Evolutionary conservation across 2,329 filamentous ascomycete genomes (phyloP), one percentile per base, ranked within the genome.

Genomic region (Fusarium nurragi): DNA sequence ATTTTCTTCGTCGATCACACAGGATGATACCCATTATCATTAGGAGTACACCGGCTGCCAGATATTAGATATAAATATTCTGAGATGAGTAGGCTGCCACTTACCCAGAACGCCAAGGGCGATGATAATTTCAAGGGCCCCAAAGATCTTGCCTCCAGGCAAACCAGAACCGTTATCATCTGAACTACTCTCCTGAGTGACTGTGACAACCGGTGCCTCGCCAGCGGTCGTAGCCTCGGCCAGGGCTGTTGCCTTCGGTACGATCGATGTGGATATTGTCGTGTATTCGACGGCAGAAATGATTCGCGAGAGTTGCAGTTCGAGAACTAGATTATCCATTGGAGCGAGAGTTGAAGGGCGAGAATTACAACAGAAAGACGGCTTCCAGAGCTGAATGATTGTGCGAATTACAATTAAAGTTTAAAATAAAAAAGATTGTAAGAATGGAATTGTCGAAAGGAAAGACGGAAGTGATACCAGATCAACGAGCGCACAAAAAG

Each of bases 251-350:
- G 43, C 44, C 3, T 46, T 56, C 1, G 69, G 68, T 6, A 66
- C 59, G 23, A 71, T 71, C 2, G 69, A 48, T 3, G 69, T 71
- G 25, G 65, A 71, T 6, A 71, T 54, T 8, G 69, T 71, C 2
- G 69, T 71, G 16, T 57, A 46, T 43, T 70, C 67, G 9, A 56
- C 40, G 2, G 69, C 69, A 5, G 65, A 70, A 7, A 71, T 62
- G 21, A 71, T 45, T 5, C 65, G 63, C 0, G 69, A 71, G 14
- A 71, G 38, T 52, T 71, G 58, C 28, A 56, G 47, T n/a, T 68
- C 56, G 6, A 71, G 30, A 23, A 54, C 44, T 6, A 51, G 8
- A 25, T 54, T 36, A n/a, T 68, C 60, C 50, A 67, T 65, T 47
- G 47, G 18, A 46, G 34, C 34, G 30, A 40, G 3, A 22, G 14